Conservation (phyloP, 768 basidiomycete genomes). For the Pleurotus sapidus region DNA sequence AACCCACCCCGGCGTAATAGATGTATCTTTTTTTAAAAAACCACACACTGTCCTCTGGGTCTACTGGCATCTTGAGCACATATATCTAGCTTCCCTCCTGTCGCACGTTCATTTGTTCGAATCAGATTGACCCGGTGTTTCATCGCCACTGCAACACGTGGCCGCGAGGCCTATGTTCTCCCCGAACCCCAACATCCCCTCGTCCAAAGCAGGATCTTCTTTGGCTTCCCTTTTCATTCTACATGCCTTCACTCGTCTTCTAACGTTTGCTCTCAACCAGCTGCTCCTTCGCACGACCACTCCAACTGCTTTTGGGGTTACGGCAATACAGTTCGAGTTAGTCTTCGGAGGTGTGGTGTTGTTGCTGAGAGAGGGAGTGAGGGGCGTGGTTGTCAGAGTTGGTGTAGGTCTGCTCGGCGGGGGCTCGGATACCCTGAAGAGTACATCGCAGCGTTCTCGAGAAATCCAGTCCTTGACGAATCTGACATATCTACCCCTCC, state of each 20-base stretch:
- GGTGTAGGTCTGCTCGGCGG: conserved; percentile 13
- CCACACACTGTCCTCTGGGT: too few relatives aligned
- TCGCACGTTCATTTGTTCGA: too few relatives aligned
- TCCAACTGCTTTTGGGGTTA: conserved; percentile 85
- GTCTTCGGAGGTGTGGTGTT: conserved; percentile 88
- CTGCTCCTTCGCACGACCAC: conserved; percentile 79
- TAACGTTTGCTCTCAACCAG: conserved; percentile 92
- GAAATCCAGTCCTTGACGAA: conserved; percentile 25
- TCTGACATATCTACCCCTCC: conserved; percentile 64
- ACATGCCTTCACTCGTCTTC: conserved; percentile 77
- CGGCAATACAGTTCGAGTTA: conserved; percentile 92
- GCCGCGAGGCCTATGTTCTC: too few relatives aligned
- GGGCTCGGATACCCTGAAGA: not conserved
- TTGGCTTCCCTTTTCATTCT: conserved; percentile 69
- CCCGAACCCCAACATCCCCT: too few relatives aligned
- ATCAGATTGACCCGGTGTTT: too few relatives aligned
- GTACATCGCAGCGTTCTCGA: conserved; percentile 11
- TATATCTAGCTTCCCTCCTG: too few relatives aligned
- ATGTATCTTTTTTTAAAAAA: too few relatives aligned
- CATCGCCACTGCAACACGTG: too few relatives aligned
- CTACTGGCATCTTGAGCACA: too few relatives aligned
- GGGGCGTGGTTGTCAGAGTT: conserved; percentile 78
- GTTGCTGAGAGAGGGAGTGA: conserved; percentile 88
- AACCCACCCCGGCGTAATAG: too few relatives aligned
- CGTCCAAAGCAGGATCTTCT: too few relatives aligned